Evolutionary conservation across 1,284 basidiomycete genomes (phyloP).

Genomic region (Cryptococcus deneoformans): DNA sequence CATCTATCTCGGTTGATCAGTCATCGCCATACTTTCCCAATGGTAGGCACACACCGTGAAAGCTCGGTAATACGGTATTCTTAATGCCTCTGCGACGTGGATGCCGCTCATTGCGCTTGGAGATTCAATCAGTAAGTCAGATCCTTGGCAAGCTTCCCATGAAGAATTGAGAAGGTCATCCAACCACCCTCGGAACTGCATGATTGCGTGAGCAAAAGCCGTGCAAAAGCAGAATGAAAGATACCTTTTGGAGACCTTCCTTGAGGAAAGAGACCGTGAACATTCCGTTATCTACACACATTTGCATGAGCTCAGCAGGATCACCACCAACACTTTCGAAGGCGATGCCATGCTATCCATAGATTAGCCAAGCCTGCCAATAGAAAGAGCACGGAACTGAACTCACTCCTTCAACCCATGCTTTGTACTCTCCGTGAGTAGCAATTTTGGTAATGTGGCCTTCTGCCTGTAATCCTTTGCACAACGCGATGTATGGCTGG

Average conservation of each 20-base stretch:
- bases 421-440: conserved; percentile 85
- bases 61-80: conserved; percentile 88
- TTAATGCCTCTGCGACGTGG: conserved; percentile 91
- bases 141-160: conserved; percentile 92
- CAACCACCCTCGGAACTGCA: conserved; percentile 93
- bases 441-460: conserved; percentile 44
- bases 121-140: conserved; percentile 90
- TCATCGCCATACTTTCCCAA: background rate
- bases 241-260: conserved; percentile 80
- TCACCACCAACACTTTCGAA: conserved; percentile 93
- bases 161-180: conserved; percentile 91
- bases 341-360: conserved; percentile 76
- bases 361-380: background rate
- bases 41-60: conserved; percentile 64
- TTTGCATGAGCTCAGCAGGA: conserved; percentile 90
- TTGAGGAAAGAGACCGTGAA: conserved; percentile 93
- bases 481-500: conserved; percentile 91
- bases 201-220: background rate
- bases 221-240: background rate
- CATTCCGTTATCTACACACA: conserved; percentile 94
- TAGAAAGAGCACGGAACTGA: background rate
- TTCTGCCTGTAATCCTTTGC: conserved; percentile 85
- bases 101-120: conserved; percentile 99
- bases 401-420: conserved; percentile 91
- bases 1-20: conserved; percentile 44